A percentile compares a stretch with the other conserved stretches of the same genome.
phyloP scores from a whole-genome alignment of 1,139 yeast genomes.

The Nakaseomyces uthaithaninus region DNA sequence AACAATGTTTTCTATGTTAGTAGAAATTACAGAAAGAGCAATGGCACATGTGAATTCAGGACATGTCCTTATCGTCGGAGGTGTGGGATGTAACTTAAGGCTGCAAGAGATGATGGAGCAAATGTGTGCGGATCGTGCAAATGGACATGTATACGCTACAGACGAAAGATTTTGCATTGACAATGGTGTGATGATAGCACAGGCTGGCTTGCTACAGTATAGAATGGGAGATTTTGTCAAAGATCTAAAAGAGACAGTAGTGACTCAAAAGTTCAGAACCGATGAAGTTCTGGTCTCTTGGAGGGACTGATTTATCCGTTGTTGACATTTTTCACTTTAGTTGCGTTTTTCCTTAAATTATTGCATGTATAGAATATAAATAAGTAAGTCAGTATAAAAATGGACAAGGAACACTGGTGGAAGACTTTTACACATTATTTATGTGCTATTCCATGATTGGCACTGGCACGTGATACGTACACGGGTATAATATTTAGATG shows the following conservation, averaged over 20 bases:
- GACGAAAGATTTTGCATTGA: slow-evolving; percentile 96
- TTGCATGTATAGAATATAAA: too few relatives aligned
- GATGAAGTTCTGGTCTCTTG: slow-evolving; percentile 89
- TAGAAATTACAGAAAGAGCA: slow-evolving; percentile 95
- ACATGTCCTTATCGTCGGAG: slow-evolving; percentile 93
- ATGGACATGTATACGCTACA: slow-evolving; percentile 83
- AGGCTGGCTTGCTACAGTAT: slow-evolving; percentile 84
- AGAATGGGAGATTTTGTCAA: slow-evolving; percentile 65
- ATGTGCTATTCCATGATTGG: too few relatives aligned
- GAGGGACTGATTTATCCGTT: slow-evolving; percentile 42
- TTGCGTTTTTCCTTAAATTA: neutral
- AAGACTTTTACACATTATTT: too few relatives aligned
- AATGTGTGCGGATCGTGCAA: slow-evolving; percentile 78
- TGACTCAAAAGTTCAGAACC: slow-evolving; percentile 88
- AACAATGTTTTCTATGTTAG: slow-evolving; percentile 87
- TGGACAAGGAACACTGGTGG: too few relatives aligned
- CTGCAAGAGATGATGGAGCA: slow-evolving; percentile 92
- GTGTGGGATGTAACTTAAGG: slow-evolving; percentile 90
- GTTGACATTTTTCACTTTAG: slow-evolving; percentile 14
- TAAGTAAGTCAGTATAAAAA: too few relatives aligned
- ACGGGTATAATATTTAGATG: too few relatives aligned
- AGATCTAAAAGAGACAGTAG: slow-evolving; percentile 61
- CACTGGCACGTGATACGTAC: too few relatives aligned
- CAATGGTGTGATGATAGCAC: slow-evolving; percentile 98
- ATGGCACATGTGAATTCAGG: slow-evolving; percentile 93